Percentiles rank a stretch among this genome's conserved stretches.
Conservation (phyloP, 2,329 filamentous ascomycete species). For the Escovopsis weberi region DNA sequence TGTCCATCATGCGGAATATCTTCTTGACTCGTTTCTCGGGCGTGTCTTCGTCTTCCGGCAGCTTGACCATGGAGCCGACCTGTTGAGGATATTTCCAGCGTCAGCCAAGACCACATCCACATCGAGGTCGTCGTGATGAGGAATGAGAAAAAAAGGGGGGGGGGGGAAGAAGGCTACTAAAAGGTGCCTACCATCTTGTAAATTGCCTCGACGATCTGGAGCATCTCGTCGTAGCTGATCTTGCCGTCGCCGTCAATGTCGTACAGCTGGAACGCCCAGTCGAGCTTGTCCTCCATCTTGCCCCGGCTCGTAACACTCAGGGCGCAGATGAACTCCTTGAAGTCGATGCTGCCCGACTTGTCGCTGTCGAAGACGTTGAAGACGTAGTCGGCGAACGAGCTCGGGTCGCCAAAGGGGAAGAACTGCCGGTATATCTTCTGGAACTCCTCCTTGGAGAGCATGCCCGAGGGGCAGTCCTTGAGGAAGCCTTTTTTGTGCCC, state of each 20-base stretch:
- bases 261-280: constrained; percentile 98
- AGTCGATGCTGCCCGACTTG: constrained; percentile 94
- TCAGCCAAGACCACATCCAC: not conserved
- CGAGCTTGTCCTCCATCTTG: constrained; percentile 98
- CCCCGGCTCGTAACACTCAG: constrained; percentile 91
- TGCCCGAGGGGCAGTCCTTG: constrained; percentile 94
- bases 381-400: constrained; percentile 94
- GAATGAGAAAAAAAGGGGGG: not conserved
- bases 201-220: constrained; percentile 96
- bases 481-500: constrained; percentile 56
- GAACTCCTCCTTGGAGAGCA: constrained; percentile 95
- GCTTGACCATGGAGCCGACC: constrained; percentile 98
- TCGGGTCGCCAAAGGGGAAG: constrained; percentile 96
- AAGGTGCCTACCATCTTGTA: constrained; percentile 79
- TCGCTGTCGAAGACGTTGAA: constrained; percentile 99
- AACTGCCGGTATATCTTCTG: constrained; percentile 99
- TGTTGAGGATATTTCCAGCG: constrained; percentile 20
- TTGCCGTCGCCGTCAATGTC: constrained; percentile 98
- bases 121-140: no score
- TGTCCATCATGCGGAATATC: constrained; percentile 99
- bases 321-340: constrained; percentile 99
- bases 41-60: constrained; percentile 96
- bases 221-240: constrained; percentile 98
- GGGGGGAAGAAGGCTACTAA: not conserved
- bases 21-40: constrained; percentile 96